Base-by-base conservation (phyloP, 129 eudicot species). In the Kitagawia praeruptora region DNA sequence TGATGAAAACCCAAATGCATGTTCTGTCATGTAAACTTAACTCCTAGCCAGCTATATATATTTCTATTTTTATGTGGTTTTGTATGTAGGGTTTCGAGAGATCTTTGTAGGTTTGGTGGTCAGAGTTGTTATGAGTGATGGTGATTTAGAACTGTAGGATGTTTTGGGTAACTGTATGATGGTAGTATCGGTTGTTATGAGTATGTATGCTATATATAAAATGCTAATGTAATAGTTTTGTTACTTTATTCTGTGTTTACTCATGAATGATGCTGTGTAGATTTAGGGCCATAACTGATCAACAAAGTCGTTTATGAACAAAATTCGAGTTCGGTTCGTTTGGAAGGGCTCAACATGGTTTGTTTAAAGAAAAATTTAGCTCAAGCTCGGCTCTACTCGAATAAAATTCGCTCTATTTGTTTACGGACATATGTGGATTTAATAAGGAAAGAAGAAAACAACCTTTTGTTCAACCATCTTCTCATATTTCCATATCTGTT, bases 1-100 rank as follows among this genome's bases (percentile, higher is more conserved):
- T 56, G 97, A 92, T 74, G 96, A 92, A 23, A 92, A 92, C 63
- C 98, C 98, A 39, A 93, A 88, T 85, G 98, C 98, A 11, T 90
- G 98, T 56, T 84, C 90, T n/a, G 46, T 93, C 77, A 93, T 93
- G 98, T 93, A 86, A 49, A 34, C 37, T 47, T 14, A 80, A 45
- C 18, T 75, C 21, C 5, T 42, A 27, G 74, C 45, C 39, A 41
- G 28, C 41, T 51, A 27, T 5, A 4, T 51, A 6, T 38, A 34
- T 58, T 53, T 77, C 25, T 77, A 9, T 69, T 19, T 70, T 28
- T 34, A 38, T 75, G 16, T 66, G 51, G 31, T 77, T 54, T 64
- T 75, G 61, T 80, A 28, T 28, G 47, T 42, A 80, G 56, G 84
- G 76, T 42, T 61, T 28, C 63, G 21, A 31, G 77, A 44, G 34